phyloP scores from a whole-genome alignment of 176 grass and related monocot genomes.

The Chloris gayana region DNA sequence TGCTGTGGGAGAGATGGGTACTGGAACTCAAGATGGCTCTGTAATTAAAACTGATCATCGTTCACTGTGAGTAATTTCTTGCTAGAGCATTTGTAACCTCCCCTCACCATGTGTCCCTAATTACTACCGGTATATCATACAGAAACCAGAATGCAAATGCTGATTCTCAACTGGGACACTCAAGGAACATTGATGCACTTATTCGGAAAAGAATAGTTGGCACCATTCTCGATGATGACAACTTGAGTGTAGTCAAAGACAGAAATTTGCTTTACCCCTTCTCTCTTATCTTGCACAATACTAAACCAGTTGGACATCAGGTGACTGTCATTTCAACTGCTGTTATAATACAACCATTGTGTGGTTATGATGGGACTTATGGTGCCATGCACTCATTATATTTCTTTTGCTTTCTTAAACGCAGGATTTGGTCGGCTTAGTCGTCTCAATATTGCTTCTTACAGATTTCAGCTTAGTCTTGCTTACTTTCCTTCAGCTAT shows the following conservation, averaged over 20 bases:
- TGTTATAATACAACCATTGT: not conserved
- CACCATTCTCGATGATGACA: conserved; percentile 59
- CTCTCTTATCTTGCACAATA: conserved; percentile 89
- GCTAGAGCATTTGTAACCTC: conserved; percentile 11
- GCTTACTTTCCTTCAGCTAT: conserved; percentile 93
- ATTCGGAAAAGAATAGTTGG: conserved; percentile 63
- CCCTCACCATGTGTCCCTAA: conserved; percentile 13
- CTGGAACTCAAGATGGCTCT: conserved; percentile 52
- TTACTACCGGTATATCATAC: conserved; percentile 17
- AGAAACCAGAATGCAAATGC: conserved; percentile 49
- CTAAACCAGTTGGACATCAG: conserved; percentile 94
- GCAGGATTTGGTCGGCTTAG: conserved; percentile 95
- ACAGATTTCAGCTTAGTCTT: conserved; percentile 96
- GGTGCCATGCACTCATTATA: conserved; percentile 23
- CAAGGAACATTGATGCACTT: conserved; percentile 47
- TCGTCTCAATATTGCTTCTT: conserved; percentile 89
- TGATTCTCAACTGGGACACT: conserved; percentile 54
- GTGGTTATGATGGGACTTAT: conserved; percentile 21
- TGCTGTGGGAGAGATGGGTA: conserved; percentile 24
- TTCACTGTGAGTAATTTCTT: conserved; percentile 58
- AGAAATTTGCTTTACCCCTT: conserved; percentile 69
- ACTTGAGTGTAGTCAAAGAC: conserved; percentile 61
- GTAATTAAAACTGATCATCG: conserved; percentile 47
- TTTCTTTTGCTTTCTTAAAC: conserved; percentile 40
- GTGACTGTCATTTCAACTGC: conserved; percentile 37